phyloP scores from a whole-genome alignment of 805 yeast genomes.

The Candida hungchunana region DNA sequence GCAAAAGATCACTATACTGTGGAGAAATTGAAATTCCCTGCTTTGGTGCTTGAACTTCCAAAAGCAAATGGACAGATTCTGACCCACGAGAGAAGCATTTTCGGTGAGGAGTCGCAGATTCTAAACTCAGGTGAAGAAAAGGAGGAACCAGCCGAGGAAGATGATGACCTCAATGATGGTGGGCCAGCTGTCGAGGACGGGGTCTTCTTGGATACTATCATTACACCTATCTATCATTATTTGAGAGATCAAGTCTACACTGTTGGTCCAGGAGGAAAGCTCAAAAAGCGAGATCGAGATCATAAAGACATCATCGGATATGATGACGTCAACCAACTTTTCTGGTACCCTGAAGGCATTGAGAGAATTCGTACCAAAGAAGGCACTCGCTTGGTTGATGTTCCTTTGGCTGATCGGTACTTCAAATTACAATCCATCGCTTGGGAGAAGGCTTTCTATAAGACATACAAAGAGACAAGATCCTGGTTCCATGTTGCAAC shows the following conservation, averaged over 20 bases:
- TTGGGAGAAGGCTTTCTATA: constrained; percentile 67
- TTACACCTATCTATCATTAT: constrained; percentile 67
- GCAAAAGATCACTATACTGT: constrained; percentile 62
- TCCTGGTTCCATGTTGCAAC: constrained; percentile 73
- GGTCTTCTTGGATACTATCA: constrained; percentile 56
- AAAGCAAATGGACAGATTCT: constrained; percentile 18
- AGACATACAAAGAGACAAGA: constrained; percentile 71
- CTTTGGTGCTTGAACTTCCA: background rate
- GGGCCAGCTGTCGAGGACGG: constrained; percentile 27
- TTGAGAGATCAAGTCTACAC: constrained; percentile 53
- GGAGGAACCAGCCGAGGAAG: too few species aligned
- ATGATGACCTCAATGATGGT: too few species aligned
- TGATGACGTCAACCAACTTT: constrained; percentile 84
- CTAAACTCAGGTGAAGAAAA: too few species aligned
- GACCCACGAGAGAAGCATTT: constrained; percentile 35
- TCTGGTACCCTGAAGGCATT: constrained; percentile 79
- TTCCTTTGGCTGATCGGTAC: constrained; percentile 52
- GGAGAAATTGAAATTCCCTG: too few species aligned
- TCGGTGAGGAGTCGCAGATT: too few species aligned
- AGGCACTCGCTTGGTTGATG: constrained; percentile 44
- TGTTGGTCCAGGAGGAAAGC: constrained; percentile 41
- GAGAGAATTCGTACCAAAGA: constrained; percentile 48
- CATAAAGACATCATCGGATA: constrained; percentile 75
- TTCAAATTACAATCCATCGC: constrained; percentile 44
- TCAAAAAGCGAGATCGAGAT: constrained; percentile 49